These are phyloP conservation scores for Lachnellula hyalina DNA, from an alignment of 2,329 filamentous ascomycete genomes.

Conservation along the genomic window DNA sequence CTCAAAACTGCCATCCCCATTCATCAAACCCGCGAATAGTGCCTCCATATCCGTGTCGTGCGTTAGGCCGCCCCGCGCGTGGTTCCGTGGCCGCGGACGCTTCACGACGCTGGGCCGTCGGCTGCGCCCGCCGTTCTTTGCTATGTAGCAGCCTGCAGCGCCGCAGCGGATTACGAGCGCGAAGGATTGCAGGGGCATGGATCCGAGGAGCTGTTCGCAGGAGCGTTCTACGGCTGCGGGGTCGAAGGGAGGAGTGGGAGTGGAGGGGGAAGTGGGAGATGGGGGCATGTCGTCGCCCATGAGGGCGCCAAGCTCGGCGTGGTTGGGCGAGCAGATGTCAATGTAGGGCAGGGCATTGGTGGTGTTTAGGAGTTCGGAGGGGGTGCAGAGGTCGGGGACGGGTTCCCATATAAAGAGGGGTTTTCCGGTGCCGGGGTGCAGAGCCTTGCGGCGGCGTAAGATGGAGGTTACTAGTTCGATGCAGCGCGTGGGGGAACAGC, in stretches of 20 bases:
- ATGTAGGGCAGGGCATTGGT: conserved; percentile 58
- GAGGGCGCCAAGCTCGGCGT: conserved; percentile 79
- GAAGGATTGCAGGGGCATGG: conserved; percentile 60
- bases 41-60: conserved; percentile 59
- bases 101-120: conserved; percentile 15
- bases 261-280: too few relatives aligned
- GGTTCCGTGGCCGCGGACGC: conserved; percentile 22
- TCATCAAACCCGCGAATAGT: conserved; percentile 53
- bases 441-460: conserved; percentile 47
- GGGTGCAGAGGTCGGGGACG: conserved; percentile 79
- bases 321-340: conserved; percentile 72
- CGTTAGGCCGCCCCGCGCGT: conserved; percentile 46
- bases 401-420: conserved; percentile 93
- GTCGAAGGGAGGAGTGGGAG: conserved; percentile 41
- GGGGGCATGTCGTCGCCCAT: conserved; percentile 50
- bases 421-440: conserved; percentile 34
- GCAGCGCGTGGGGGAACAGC: conserved; percentile 75
- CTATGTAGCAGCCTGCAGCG: conserved; percentile 65
- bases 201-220: conserved; percentile 57
- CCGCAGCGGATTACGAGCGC: conserved; percentile 66
- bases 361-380: conserved; percentile 60
- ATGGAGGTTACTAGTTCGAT: conserved; percentile 72
- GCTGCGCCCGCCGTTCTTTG: conserved; percentile 33
- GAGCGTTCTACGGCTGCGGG: conserved; percentile 49
- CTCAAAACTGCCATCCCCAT: conserved; percentile 44